A percentile compares a stretch with the other conserved stretches of the same genome.
phyloP scores from a whole-genome alignment of 2,329 filamentous ascomycete species.

The Fusarium domesticum region DNA sequence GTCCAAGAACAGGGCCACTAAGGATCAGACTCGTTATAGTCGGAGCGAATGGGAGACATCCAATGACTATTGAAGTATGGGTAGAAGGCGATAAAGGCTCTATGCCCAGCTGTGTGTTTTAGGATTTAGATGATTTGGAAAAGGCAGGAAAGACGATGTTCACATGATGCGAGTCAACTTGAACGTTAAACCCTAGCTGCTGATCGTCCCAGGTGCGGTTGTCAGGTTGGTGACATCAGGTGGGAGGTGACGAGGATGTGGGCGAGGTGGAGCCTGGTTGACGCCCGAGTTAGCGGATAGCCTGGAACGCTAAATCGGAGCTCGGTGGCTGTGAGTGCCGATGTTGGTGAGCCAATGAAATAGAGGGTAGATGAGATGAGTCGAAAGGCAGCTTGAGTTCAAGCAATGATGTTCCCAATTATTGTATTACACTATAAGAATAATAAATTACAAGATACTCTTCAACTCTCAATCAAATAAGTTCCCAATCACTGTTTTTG shows the following conservation, averaged over 20 bases:
- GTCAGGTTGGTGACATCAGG: constrained; percentile 25
- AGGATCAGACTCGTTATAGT: not conserved
- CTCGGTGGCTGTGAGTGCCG: constrained; percentile 11
- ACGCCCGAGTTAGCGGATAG: no score
- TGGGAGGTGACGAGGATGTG: constrained; percentile 13
- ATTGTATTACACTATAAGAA: no score
- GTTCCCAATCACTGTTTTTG: no score
- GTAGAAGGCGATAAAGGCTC: no score
- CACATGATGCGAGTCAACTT: not conserved
- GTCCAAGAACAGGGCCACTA: not conserved
- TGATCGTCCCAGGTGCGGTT: constrained; percentile 3
- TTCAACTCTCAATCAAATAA: no score
- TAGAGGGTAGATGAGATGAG: constrained; percentile 11
- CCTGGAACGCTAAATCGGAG: no score
- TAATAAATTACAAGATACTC: no score
- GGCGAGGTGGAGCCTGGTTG: constrained; percentile 23
- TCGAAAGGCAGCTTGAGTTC: not conserved
- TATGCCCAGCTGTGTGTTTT: not conserved
- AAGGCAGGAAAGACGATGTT: not conserved
- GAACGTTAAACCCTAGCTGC: no score
- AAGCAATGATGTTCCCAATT: no score
- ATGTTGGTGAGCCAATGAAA: constrained; percentile 19
- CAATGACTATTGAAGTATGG: no score
- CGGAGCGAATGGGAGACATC: no score
- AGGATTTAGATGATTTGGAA: not conserved